A percentile compares a stretch with the other conserved stretches of the same genome.
These are phyloP conservation scores for Kluyveromyces marxianus DNA, from an alignment of 1,139 yeast genomes.

Conservation along the genomic window DNA sequence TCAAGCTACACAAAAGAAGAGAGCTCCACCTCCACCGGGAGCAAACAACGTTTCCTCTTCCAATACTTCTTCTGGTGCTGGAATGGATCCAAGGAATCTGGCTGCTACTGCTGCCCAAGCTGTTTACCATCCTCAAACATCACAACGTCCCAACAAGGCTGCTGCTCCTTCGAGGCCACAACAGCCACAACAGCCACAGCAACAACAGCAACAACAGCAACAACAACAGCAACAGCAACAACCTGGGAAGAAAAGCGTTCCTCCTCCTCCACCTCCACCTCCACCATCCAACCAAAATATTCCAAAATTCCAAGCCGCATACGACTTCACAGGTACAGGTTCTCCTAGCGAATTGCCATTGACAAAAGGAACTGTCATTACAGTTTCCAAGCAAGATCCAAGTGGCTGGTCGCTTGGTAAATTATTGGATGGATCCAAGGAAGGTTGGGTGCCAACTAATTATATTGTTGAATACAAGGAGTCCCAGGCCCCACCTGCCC, in stretches of 20 bases:
- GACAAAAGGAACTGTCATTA: conserved; percentile 64
- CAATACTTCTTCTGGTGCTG: conserved; percentile 9
- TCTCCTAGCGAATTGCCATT: conserved; percentile 75
- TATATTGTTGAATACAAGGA: conserved; percentile 60
- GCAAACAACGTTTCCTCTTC: conserved; percentile 6
- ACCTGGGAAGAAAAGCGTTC: conserved; percentile 14
- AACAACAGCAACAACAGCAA: too few species aligned
- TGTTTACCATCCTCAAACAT: conserved; percentile 26
- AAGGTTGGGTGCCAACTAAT: conserved; percentile 97
- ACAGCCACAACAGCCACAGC: too few species aligned
- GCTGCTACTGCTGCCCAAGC: conserved; percentile 34
- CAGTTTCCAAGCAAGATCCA: conserved; percentile 58
- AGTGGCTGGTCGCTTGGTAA: conserved; percentile 95
- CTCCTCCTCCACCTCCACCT: conserved; percentile 68
- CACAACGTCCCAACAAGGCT: conserved; percentile 8
- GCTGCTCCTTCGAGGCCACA: conserved; percentile 11
- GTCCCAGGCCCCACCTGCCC: conserved; percentile 32
- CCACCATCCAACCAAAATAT: conserved; percentile 51
- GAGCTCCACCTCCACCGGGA: conserved; percentile 30
- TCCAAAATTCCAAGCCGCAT: conserved; percentile 81
- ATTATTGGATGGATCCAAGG: conserved; percentile 61
- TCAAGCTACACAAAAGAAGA: conserved; percentile 19
- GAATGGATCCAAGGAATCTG: conserved; percentile 11
- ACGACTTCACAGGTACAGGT: conserved; percentile 84
- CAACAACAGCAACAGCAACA: too few species aligned